Evolutionary conservation across 2,329 filamentous ascomycete genomes (phyloP), one percentile per base, ranked within the genome.

Genomic region (Fusarium sublunatum): DNA sequence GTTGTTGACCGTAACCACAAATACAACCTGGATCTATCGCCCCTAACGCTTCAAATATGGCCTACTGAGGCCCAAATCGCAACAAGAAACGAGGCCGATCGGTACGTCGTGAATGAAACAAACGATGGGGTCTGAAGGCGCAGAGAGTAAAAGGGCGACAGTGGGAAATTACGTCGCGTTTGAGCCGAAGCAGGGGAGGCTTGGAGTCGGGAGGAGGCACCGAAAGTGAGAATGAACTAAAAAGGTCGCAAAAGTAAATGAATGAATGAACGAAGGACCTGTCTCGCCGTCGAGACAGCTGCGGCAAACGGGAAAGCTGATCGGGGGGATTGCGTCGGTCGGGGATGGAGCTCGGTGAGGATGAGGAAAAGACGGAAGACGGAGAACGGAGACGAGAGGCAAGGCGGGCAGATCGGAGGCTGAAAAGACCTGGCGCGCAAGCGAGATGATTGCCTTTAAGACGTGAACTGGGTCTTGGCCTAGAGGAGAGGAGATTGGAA

Each of bases 371-470:
- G 63, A 69, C 65, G 61, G 66, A 67, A 49, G 57, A 53, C 58
- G 61, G 64, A 55, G 46, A 61, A 69, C 61, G 56, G 61, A 62
- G 45, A 54, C 61, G 60, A 70, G 53, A 70, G 46, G 70, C 69
- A 68, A 68, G 72, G 71, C 74, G 69, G 72, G 71, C 74, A 77
- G 77, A 76, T 77, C 75, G 75, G 76, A 79, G 77, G 78, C 79
- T 80, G 77, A 80, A 75, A 75, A 75, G 74, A 73, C 74, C 73
- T 75, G 76, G 76, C 76, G 76, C 75, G 75, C 79, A 82, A 83
- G 80, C 81, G 81, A 83, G 73, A 83, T 83, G 80, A 81, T 78
- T 78, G 76, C 76, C 76, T 76, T 74, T 74, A 74, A 77, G 46
- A 75, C 74, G 76, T 76, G 76, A 68, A 66, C 76, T 77, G 73